Evolutionary conservation across 2,329 filamentous ascomycete genomes (phyloP).

Genomic region (Venturia aucupariae): DNA sequence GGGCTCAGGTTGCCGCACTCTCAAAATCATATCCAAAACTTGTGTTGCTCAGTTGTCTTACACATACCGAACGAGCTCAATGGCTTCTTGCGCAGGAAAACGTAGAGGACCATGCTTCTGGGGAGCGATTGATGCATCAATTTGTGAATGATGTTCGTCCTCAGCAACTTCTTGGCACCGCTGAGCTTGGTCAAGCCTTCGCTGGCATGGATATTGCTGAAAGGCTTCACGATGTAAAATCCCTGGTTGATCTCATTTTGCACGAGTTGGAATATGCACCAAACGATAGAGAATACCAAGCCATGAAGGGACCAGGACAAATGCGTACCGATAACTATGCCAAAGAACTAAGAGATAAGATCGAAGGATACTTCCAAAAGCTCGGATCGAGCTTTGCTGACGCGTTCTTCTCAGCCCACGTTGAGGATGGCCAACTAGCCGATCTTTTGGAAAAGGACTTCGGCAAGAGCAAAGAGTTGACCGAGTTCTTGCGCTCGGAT

Average conservation of each 20-base stretch:
- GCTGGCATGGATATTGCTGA: slow-evolving; percentile 54
- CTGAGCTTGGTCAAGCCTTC: slow-evolving; percentile 43
- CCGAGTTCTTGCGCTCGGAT: slow-evolving; percentile 65
- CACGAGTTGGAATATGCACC: slow-evolving; percentile 33
- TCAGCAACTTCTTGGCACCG: slow-evolving; percentile 33
- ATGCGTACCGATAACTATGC: background rate
- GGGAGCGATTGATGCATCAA: slow-evolving; percentile 36
- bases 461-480: slow-evolving; percentile 62
- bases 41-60: slow-evolving; percentile 48
- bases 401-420: slow-evolving; percentile 71
- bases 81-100: slow-evolving; percentile 48
- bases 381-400: slow-evolving; percentile 61
- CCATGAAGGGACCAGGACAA: background rate
- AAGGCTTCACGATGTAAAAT: slow-evolving; percentile 53
- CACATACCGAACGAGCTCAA: slow-evolving; percentile 49
- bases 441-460: slow-evolving; percentile 60
- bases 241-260: slow-evolving; percentile 45
- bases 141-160: slow-evolving; percentile 32
- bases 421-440: slow-evolving; percentile 56
- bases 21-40: slow-evolving; percentile 28
- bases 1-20: background rate
- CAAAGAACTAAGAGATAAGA: slow-evolving; percentile 1
- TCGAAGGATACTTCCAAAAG: slow-evolving; percentile 46
- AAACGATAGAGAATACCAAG: slow-evolving; percentile 23
- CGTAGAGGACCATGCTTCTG: slow-evolving; percentile 39